A percentile compares a stretch with the other conserved stretches of the same genome.
phyloP scores from a whole-genome alignment of 208 protist species.

The Sergeia podlipaevii region DNA sequence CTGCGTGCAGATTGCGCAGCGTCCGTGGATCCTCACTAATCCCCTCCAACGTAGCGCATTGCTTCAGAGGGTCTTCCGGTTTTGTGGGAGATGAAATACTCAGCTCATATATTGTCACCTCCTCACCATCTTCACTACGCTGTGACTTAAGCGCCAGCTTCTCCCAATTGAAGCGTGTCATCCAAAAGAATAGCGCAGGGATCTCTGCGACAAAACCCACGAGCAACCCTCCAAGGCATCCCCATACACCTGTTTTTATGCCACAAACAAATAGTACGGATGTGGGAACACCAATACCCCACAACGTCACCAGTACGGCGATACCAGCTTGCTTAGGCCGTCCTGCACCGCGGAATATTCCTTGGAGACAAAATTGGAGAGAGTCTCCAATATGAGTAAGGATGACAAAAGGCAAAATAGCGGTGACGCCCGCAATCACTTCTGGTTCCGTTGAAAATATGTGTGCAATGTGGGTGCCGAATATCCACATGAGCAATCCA shows the following conservation, averaged over 20 bases:
- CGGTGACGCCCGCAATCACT: constrained; percentile 23
- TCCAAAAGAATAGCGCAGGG: constrained; percentile 36
- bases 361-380: constrained; percentile 62
- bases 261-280: constrained; percentile 51
- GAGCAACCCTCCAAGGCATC: constrained; percentile 41
- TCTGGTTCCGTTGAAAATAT: constrained; percentile 40
- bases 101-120: too few species aligned
- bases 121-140: too few species aligned
- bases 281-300: constrained; percentile 55
- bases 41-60: too few species aligned
- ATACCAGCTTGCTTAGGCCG: constrained; percentile 37
- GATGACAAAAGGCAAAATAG: constrained; percentile 49
- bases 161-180: constrained; percentile 52
- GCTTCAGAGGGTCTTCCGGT: too few species aligned
- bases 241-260: constrained; percentile 37
- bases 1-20: too few species aligned
- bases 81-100: too few species aligned
- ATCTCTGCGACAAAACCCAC: constrained; percentile 56
- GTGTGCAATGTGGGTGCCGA: constrained; percentile 46
- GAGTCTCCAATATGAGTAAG: constrained; percentile 57
- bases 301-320: constrained; percentile 54
- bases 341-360: constrained; percentile 58
- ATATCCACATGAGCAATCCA: constrained; percentile 31
- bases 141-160: constrained; percentile 37
- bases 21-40: too few species aligned